Percentiles rank a stretch among this genome's conserved stretches.
phyloP scores from a whole-genome alignment of 1,284 basidiomycete genomes.

The Leccinum subrobustum region DNA sequence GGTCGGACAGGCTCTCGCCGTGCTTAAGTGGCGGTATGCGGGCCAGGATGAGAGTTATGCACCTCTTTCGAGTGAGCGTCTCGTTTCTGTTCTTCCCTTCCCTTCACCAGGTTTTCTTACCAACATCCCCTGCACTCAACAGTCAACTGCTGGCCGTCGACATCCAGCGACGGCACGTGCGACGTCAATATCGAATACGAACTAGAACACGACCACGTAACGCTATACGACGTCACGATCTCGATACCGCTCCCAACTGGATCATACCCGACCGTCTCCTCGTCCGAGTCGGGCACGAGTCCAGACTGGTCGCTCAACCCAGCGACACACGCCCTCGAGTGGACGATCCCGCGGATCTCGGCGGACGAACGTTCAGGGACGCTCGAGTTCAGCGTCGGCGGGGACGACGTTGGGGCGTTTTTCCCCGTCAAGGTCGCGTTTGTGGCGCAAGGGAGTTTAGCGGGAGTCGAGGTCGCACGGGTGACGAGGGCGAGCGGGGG shows the following conservation, averaged over 20 bases:
- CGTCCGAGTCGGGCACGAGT: conserved; percentile 46
- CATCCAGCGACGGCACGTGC: conserved; percentile 84
- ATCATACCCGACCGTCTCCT: conserved; percentile 83
- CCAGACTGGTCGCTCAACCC: conserved; percentile 83
- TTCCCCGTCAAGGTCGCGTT: conserved; percentile 46
- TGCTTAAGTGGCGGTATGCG: conserved; percentile 91
- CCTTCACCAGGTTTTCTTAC: no score
- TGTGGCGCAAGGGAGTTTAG: no score
- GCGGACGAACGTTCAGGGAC: no score
- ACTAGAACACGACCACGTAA: conserved; percentile 76
- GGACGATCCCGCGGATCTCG: no score
- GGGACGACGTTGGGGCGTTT: conserved; percentile 82
- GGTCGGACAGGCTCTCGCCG: conserved; percentile 82
- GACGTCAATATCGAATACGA: conserved; percentile 98
- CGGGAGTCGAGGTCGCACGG: no score
- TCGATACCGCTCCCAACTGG: conserved; percentile 74
- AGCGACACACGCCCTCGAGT: conserved; percentile 63
- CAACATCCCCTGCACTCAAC: background rate
- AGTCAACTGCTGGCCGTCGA: conserved; percentile 98
- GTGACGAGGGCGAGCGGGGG: no score
- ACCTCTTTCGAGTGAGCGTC: conserved; percentile 80
- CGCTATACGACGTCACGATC: conserved; percentile 81
- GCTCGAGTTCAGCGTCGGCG: conserved; percentile 79
- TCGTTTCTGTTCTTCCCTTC: background rate
- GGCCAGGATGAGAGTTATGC: conserved; percentile 91